Conservation (phyloP, 2,329 filamentous ascomycete species). For the Macroventuria anomochaeta region DNA sequence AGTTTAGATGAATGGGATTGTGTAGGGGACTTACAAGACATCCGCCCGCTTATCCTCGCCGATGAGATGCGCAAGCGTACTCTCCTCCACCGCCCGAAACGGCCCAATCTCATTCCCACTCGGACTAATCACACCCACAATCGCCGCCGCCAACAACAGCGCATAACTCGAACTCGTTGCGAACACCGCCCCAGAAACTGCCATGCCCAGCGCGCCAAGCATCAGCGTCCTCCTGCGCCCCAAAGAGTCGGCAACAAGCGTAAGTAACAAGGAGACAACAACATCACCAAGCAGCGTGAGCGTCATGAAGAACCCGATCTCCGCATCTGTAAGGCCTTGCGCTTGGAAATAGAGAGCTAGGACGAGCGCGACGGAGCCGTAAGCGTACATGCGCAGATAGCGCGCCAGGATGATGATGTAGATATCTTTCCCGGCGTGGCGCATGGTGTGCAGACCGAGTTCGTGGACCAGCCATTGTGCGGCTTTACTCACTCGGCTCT, state of each 20-base stretch:
- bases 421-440: slow-evolving; percentile 35
- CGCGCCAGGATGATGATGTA: slow-evolving; percentile 47
- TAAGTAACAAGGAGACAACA: slow-evolving; percentile 45
- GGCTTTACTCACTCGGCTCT: background rate
- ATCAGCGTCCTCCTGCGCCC: slow-evolving; percentile 45
- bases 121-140: slow-evolving; percentile 49
- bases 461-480: slow-evolving; percentile 20
- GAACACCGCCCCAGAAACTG: slow-evolving; percentile 45
- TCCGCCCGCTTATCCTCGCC: slow-evolving; percentile 39
- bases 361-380: slow-evolving; percentile 46
- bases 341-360: slow-evolving; percentile 47
- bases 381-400: slow-evolving; percentile 47
- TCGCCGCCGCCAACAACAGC: slow-evolving; percentile 42
- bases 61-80: slow-evolving; percentile 46
- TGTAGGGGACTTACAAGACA: slow-evolving; percentile 37
- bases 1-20: no score
- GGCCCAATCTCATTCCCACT: slow-evolving; percentile 52
- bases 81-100: slow-evolving; percentile 51
- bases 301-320: slow-evolving; percentile 52
- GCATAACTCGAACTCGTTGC: slow-evolving; percentile 41
- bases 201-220: slow-evolving; percentile 46
- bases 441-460: slow-evolving; percentile 40
- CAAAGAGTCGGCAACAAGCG: slow-evolving; percentile 46
- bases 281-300: slow-evolving; percentile 50
- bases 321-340: slow-evolving; percentile 44